phyloP scores from a whole-genome alignment of 2,329 filamentous ascomycete species.

The Nemania diffusa region DNA sequence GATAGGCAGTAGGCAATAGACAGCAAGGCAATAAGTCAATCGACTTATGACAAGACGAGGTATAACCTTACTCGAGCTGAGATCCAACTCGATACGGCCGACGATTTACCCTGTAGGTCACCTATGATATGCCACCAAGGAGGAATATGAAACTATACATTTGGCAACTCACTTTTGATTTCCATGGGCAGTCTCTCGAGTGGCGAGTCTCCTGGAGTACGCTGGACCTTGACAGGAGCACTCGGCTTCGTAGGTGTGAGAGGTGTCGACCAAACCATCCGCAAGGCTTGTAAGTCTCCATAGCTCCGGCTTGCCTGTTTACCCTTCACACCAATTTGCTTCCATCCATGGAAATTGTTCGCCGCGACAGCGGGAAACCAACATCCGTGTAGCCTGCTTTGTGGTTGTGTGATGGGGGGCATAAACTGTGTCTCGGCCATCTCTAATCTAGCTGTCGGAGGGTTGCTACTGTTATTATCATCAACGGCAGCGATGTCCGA shows the following conservation, averaged over 20 bases:
- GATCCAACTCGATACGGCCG: slow-evolving; percentile 7
- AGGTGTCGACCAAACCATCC: slow-evolving; percentile 64
- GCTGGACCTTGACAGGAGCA: slow-evolving; percentile 47
- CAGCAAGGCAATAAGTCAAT: neutral
- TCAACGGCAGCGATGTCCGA: slow-evolving; percentile 62
- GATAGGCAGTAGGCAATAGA: neutral
- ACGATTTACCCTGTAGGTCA: slow-evolving; percentile 20
- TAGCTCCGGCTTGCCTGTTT: slow-evolving; percentile 70
- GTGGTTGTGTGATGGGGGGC: slow-evolving; percentile 64
- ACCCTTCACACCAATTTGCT: slow-evolving; percentile 68
- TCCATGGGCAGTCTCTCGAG: slow-evolving; percentile 77
- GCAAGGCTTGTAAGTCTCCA: slow-evolving; percentile 67
- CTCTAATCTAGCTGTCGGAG: slow-evolving; percentile 42
- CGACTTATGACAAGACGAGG: slow-evolving; percentile 27
- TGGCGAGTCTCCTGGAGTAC: slow-evolving; percentile 60
- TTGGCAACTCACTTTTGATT: slow-evolving; percentile 70
- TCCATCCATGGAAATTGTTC: slow-evolving; percentile 70
- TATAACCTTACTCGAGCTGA: neutral
- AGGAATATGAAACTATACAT: neutral
- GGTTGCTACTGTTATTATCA: slow-evolving; percentile 56
- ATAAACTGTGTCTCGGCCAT: slow-evolving; percentile 60
- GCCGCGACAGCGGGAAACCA: slow-evolving; percentile 63
- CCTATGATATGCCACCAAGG: neutral
- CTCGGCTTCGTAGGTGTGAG: slow-evolving; percentile 47
- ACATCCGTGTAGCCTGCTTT: slow-evolving; percentile 67